Conservation (phyloP, 179 eudicot species). For the Patellifolia procumbens region DNA sequence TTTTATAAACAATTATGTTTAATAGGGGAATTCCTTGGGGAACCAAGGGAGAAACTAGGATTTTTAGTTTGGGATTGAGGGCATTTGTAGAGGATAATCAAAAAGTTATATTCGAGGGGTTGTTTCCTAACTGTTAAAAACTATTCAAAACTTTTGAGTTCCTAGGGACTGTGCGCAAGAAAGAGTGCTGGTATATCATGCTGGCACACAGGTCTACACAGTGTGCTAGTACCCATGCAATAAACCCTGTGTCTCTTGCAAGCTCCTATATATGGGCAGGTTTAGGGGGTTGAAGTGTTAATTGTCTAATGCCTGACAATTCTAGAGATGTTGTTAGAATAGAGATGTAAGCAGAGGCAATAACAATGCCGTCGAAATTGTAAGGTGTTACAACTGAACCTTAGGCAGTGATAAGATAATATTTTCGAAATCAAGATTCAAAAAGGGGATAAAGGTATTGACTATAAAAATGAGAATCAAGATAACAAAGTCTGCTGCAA, state of each 20-base stretch:
- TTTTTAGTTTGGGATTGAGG: too few relatives aligned
- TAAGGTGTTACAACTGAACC: background rate
- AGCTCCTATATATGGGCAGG: background rate
- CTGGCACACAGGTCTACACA: background rate
- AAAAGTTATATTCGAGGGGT: too few relatives aligned
- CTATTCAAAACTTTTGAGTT: too few relatives aligned
- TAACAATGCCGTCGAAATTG: background rate
- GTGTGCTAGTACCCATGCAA: background rate
- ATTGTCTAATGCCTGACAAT: background rate
- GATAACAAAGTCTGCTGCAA: background rate
- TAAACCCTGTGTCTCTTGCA: background rate
- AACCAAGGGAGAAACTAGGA: too few relatives aligned
- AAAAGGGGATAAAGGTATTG: background rate
- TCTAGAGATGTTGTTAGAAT: too few relatives aligned
- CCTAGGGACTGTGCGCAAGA: background rate
- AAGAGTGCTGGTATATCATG: background rate
- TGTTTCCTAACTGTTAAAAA: too few relatives aligned
- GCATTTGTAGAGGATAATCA: too few relatives aligned
- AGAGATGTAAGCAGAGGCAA: background rate
- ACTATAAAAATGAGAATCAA: background rate
- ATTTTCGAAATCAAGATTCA: background rate
- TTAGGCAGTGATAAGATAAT: background rate
- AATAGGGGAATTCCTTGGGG: too few relatives aligned
- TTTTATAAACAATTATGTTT: too few relatives aligned
- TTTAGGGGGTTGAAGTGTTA: background rate